Evolutionary conservation across 768 basidiomycete genomes (phyloP).

Genomic region (Hygrocybe punicea): DNA sequence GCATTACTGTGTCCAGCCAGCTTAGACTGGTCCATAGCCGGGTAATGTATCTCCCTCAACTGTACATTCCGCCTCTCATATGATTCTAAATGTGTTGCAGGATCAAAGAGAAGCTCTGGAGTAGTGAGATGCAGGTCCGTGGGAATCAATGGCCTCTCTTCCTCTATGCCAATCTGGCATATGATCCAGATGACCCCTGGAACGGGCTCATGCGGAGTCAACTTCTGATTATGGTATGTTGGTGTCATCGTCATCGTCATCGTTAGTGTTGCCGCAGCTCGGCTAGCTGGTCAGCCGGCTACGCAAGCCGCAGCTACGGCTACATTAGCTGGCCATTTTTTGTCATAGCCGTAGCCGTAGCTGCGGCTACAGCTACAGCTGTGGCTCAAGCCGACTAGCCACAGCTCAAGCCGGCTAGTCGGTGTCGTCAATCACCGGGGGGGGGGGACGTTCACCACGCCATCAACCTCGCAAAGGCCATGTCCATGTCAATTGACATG

Average conservation of each 20-base stretch:
- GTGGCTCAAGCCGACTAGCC: no score
- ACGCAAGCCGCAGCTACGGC: no score
- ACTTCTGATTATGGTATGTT: constrained; percentile 1
- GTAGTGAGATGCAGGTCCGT: constrained; percentile 5
- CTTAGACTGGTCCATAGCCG: constrained; percentile 16
- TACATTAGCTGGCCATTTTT: no score
- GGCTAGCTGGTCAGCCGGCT: no score
- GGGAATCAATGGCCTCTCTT: constrained; percentile 5
- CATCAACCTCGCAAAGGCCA: no score
- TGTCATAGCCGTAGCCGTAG: no score
- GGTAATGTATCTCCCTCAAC: constrained; percentile 11
- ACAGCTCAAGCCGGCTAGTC: no score
- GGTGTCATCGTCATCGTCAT: neutral
- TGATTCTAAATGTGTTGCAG: neutral
- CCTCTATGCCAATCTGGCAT: constrained; percentile 15
- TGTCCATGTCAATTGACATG: no score
- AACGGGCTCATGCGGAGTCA: constrained; percentile 7
- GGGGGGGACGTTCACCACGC: no score
- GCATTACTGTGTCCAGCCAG: constrained; percentile 20
- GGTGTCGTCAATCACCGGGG: no score
- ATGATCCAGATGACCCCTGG: constrained; percentile 14
- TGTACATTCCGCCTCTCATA: neutral
- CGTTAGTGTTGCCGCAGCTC: no score
- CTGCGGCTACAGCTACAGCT: no score
- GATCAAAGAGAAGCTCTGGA: constrained; percentile 9